A percentile compares a stretch with the other conserved stretches of the same genome.
phyloP scores from a whole-genome alignment of 108 stramenopile genomes.

The Conticribra weissflogii region DNA sequence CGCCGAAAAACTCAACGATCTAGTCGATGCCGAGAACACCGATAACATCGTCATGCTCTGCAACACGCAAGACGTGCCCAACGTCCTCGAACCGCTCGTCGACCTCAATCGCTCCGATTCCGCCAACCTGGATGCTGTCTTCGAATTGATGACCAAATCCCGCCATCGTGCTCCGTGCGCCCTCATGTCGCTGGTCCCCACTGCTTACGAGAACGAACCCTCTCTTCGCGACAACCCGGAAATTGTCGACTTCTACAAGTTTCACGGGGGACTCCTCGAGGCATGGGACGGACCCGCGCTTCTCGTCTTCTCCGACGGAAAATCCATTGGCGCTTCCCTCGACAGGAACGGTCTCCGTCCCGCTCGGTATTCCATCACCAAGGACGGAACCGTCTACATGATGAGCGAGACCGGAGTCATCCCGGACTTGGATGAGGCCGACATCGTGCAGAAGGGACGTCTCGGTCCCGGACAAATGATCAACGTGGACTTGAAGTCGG shows the following conservation, averaged over 20 bases:
- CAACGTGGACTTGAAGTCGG: slow-evolving; percentile 88
- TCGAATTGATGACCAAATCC: slow-evolving; percentile 94
- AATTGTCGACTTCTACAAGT: slow-evolving; percentile 97
- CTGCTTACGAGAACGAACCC: slow-evolving; percentile 91
- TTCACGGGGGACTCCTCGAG: slow-evolving; percentile 94
- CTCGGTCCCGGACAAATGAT: slow-evolving; percentile 98
- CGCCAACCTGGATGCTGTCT: slow-evolving; percentile 93
- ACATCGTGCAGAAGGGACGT: slow-evolving; percentile 92
- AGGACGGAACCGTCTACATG: slow-evolving; percentile 94
- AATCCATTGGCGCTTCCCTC: slow-evolving; percentile 88
- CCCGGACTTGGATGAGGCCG: slow-evolving; percentile 75
- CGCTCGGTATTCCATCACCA: slow-evolving; percentile 90
- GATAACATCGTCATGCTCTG: slow-evolving; percentile 85
- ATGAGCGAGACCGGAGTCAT: slow-evolving; percentile 97
- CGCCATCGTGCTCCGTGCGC: slow-evolving; percentile 92
- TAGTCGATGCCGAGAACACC: slow-evolving; percentile 79
- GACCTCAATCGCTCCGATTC: slow-evolving; percentile 89
- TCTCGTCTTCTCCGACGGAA: slow-evolving; percentile 94
- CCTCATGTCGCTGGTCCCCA: slow-evolving; percentile 89
- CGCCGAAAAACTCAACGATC: slow-evolving; percentile 50
- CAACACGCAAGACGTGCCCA: slow-evolving; percentile 87
- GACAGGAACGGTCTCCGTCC: slow-evolving; percentile 95
- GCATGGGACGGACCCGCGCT: slow-evolving; percentile 99
- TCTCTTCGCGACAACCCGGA: slow-evolving; percentile 82
- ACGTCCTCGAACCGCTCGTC: slow-evolving; percentile 84